Evolutionary conservation across 495 filamentous ascomycete genomes (phyloP).

Genomic region (Beverwykella pulmonaria): DNA sequence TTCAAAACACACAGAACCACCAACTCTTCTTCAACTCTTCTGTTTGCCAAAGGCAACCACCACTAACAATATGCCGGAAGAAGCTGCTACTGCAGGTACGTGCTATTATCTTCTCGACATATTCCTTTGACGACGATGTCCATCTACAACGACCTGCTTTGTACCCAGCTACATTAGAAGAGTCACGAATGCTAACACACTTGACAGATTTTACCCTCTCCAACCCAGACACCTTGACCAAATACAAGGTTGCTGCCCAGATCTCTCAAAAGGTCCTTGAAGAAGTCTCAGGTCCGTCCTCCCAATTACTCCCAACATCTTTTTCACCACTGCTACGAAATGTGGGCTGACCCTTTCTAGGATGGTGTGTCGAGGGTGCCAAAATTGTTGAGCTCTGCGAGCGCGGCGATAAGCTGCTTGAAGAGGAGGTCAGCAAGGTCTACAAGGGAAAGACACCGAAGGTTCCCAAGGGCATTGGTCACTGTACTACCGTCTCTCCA

Average conservation of each 20-base stretch:
- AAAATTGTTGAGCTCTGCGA: constrained; percentile 93
- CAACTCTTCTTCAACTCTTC: neutral
- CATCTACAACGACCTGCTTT: neutral
- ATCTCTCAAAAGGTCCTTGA: constrained; percentile 96
- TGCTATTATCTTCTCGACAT: neutral
- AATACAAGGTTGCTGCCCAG: constrained; percentile 93
- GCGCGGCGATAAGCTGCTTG: constrained; percentile 90
- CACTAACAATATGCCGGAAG: constrained; percentile 40
- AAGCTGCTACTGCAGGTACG: constrained; percentile 34
- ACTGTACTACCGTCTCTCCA: constrained; percentile 95
- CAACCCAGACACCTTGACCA: constrained; percentile 97
- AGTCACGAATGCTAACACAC: constrained; percentile 19
- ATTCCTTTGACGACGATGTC: neutral
- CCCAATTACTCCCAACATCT: neutral
- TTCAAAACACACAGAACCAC: neutral
- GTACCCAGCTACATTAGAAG: neutral
- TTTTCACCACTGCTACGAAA: neutral
- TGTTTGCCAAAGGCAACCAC: neutral
- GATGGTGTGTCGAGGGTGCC: constrained; percentile 77
- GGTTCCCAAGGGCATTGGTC: constrained; percentile 85
- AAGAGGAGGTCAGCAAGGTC: constrained; percentile 91
- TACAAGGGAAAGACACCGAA: constrained; percentile 88
- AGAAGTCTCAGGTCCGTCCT: constrained; percentile 65
- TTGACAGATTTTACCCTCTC: constrained; percentile 83
- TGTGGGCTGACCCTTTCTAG: constrained; percentile 48